Base-by-base conservation (phyloP, 495 filamentous ascomycete species). In the Tuber borchii region DNA sequence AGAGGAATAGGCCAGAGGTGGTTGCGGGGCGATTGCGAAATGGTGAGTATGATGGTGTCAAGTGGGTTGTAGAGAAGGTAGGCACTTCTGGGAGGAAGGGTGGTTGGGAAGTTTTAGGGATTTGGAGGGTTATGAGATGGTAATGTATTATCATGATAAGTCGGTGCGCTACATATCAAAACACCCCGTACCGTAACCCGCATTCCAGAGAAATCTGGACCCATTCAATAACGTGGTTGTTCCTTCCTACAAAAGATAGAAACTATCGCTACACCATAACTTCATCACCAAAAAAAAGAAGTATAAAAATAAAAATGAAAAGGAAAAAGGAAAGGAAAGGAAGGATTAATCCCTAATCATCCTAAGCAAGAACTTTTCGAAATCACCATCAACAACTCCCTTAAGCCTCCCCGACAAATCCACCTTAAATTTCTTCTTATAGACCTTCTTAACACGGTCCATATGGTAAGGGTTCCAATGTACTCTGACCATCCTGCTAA, bases 391-490 rank as follows among this genome's bases (percentile, higher is more conserved):
- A 86, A 84, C 78, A 86, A 77, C 80, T 14, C 75, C 87, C 48
- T 85, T 85, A 78, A 91, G 87, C 43, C 86, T 86, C 71, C 90
- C 87, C 78, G 90, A 88, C 72, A 97, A 85, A 61, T 91, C 89
- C 72, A 87, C 85, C n/a, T 87, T 87, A 83, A 94, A 96, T 48
- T 92, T 87, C 72, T 89, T 88, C 71, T 89, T 86, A 81, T 91
- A 96, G 56, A 91, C 90, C 14, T 82, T 79, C 85, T 93, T 93
- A 40, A 96, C 88, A 56, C 83, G 85, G 70, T 90, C 88, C 84
- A 97, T 86, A 82, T 97, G 93, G 68, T 86, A 84, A 1, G 88
- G 88, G 80, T 97, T 93, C 93, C 93, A 96, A 82, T 97, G 93
- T 77, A 92, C 89, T 40, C 93, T 88, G 56, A 95, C 92, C 8